Evolutionary conservation across 75 land plant species (phyloP).

Genomic region (Selaginella tamariscina): DNA sequence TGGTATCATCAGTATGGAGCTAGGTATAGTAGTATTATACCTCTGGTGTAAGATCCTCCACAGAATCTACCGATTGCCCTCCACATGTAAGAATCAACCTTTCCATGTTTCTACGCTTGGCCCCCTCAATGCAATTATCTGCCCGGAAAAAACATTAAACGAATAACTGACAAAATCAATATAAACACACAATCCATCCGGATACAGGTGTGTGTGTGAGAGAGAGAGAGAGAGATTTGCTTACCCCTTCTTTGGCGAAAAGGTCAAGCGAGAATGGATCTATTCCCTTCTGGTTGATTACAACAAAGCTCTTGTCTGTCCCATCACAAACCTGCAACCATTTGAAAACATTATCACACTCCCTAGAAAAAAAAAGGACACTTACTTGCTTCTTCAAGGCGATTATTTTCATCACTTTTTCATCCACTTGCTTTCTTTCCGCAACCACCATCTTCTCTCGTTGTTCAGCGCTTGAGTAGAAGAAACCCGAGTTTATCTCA

Average conservation of each 20-base stretch:
- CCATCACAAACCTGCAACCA: constrained; percentile 73
- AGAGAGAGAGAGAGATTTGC: constrained; percentile 10
- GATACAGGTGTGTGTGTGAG: not conserved
- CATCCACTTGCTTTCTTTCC: constrained; percentile 88
- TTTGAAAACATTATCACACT: too few species aligned
- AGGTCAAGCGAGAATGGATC: constrained; percentile 93
- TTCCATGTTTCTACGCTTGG: constrained; percentile 97
- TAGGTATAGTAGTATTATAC: too few species aligned
- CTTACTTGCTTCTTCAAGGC: constrained; percentile 77
- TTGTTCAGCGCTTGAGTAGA: constrained; percentile 89
- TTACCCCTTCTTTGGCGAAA: constrained; percentile 86
- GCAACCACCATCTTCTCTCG: constrained; percentile 97
- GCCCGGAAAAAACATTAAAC: not conserved
- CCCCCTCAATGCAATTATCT: constrained; percentile 92
- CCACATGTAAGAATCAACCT: constrained; percentile 93
- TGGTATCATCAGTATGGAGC: too few species aligned
- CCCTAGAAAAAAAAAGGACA: not conserved
- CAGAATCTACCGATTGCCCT: constrained; percentile 93
- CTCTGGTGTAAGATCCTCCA: constrained; percentile 70
- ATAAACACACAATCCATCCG: not conserved
- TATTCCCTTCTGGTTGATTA: constrained; percentile 96
- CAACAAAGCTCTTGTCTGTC: constrained; percentile 75
- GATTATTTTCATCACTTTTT: constrained; percentile 76
- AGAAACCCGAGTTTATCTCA: constrained; percentile 99
- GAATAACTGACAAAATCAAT: constrained; percentile 3